Evolutionary conservation across 2,329 filamentous ascomycete genomes (phyloP), one percentile per base, ranked within the genome.

Genomic region (Chaetomiaceae sp.): DNA sequence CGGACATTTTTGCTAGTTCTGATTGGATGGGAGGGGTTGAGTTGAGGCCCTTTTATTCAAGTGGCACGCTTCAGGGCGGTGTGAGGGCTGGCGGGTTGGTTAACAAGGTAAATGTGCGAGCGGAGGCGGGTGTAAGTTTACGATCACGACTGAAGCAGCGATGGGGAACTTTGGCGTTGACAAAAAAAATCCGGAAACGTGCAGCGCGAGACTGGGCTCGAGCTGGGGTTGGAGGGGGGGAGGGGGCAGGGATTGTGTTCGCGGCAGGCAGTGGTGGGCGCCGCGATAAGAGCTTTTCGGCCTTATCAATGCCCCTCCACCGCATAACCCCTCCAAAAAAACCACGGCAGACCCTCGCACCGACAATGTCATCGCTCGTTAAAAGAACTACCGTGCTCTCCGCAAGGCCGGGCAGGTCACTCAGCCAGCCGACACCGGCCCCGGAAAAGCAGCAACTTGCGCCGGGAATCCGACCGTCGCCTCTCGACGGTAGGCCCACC

Each of bases 401-500:
- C 48, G 67, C 67, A 36, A 51, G 63, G 16, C 62, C 67, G 25
- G 60, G 66, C 27, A 64, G 66, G 53, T 46, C 60, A n/a, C 46
- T 59, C 34, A 69, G 69, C 34, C 58, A 54, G 18, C 47, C 50
- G 20, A 56, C 56, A 25, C 40, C 30, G 18, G 4, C 52, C 34
- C 29, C 50, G 14, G 55, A 65, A 64, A 71, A 72, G 55, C 70
- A 68, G 55, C 64, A 69, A 18, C 69, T 73, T 34, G 63, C 71
- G 2, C 68, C 71, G 0, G 80, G 79, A 18, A 78, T 90, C 20
- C 84, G 92, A 45, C 89, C 92, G 14, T 99, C 94, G 11, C 89
- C 91, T 42, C 75, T 95, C 29, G 91, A 96, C 66, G 92, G 92
- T 51, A 85, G 90, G 43, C 78, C 84, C 33, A 95, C 89, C 7